A percentile compares a stretch with the other conserved stretches of the same genome.
Evolutionary conservation across 257 asterid genomes (phyloP).

Genomic region (Petunia axillaris): DNA sequence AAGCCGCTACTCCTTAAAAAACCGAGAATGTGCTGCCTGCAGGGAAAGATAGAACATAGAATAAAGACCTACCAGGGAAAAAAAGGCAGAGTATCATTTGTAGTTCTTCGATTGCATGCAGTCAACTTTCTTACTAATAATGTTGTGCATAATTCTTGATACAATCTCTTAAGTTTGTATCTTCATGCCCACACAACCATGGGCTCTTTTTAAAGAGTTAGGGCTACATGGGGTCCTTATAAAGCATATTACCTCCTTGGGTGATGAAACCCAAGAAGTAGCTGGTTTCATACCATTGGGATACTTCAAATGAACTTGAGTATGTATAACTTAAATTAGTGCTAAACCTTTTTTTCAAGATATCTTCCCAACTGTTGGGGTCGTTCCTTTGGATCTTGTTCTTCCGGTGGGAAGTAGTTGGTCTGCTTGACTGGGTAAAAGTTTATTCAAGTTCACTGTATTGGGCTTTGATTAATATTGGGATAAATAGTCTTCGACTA

Average conservation of each 20-base stretch:
- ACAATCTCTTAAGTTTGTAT: no score
- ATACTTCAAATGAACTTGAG: not conserved
- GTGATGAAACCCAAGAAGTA: not conserved
- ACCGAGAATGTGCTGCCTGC: not conserved
- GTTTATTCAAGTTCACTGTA: not conserved
- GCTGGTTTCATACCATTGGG: not conserved
- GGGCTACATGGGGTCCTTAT: not conserved
- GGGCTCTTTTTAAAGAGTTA: not conserved
- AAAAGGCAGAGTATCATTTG: not conserved
- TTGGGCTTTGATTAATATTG: not conserved
- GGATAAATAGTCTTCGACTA: not conserved
- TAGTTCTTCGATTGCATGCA: no score
- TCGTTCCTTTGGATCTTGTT: slow-evolving; percentile 12
- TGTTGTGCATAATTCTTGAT: no score
- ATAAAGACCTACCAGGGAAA: not conserved
- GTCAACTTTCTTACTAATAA: no score
- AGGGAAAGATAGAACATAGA: not conserved
- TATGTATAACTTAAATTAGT: slow-evolving; percentile 10
- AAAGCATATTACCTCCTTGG: not conserved
- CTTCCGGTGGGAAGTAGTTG: slow-evolving; percentile 2
- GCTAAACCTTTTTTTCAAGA: slow-evolving; percentile 22
- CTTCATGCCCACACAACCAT: not conserved
- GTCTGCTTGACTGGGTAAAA: slow-evolving; percentile 5
- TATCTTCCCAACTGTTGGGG: slow-evolving; percentile 25
- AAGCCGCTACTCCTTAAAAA: not conserved